Evolutionary conservation across 2,329 filamentous ascomycete genomes (phyloP).

Genomic region (Helminthosporium solani): DNA sequence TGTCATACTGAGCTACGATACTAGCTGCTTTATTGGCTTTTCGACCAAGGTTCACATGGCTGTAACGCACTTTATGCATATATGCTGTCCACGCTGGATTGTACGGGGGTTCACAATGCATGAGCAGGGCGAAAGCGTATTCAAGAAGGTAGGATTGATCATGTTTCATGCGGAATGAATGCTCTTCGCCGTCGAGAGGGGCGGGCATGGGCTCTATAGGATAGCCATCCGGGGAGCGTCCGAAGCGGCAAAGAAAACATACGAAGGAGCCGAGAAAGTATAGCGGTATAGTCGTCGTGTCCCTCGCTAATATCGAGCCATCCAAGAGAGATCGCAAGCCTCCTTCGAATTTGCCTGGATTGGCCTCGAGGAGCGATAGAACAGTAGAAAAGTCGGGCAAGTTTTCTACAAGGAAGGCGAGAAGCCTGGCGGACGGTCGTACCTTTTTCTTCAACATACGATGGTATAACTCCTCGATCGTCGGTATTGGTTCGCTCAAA

Average conservation of each 20-base stretch:
- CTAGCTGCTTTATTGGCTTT: background rate
- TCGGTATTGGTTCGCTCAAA: conserved; percentile 62
- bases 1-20: conserved; percentile 20
- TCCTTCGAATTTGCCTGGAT: conserved; percentile 18
- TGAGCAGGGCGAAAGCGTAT: conserved; percentile 32
- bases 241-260: conserved; percentile 33
- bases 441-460: conserved; percentile 57
- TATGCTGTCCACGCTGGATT: conserved; percentile 34
- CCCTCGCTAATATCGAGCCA: conserved; percentile 14
- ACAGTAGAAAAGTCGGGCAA: conserved; percentile 22
- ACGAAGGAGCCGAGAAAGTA: conserved; percentile 35
- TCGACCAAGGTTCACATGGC: background rate
- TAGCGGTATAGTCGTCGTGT: conserved; percentile 15
- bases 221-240: conserved; percentile 16
- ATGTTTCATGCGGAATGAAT: conserved; percentile 16
- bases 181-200: conserved; percentile 14
- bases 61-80: conserved; percentile 23
- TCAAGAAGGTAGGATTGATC: conserved; percentile 30
- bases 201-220: conserved; percentile 8
- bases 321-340: conserved; percentile 25
- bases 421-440: conserved; percentile 51
- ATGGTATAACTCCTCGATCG: conserved; percentile 58
- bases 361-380: conserved; percentile 21
- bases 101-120: conserved; percentile 23
- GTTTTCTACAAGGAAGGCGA: conserved; percentile 57